These are phyloP conservation scores for Russula sp. DNA, from an alignment of 768 basidiomycete genomes.

Conservation along the genomic window DNA sequence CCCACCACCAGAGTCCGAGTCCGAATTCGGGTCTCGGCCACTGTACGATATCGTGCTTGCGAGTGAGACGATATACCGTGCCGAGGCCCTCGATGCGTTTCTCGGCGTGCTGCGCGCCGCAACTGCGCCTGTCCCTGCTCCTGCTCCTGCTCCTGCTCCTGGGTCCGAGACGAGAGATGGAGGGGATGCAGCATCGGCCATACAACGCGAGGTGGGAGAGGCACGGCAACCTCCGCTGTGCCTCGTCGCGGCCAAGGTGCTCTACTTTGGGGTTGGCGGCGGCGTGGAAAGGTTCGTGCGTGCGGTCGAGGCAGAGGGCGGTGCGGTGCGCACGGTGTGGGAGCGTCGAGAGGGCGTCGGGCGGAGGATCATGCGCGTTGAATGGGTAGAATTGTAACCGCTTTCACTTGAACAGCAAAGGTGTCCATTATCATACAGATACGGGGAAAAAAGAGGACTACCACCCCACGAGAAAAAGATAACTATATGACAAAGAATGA, in stretches of 20 bases:
- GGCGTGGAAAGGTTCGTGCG: slow-evolving; percentile 70
- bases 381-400: slow-evolving; percentile 40
- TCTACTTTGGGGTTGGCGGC: slow-evolving; percentile 96
- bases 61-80: slow-evolving; percentile 88
- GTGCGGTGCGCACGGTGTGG: slow-evolving; percentile 51
- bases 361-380: slow-evolving; percentile 59
- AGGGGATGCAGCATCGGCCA: background rate
- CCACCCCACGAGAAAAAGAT: background rate
- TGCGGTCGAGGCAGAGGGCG: slow-evolving; percentile 39
- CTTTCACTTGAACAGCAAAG: no score
- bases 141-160: background rate
- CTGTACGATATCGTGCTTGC: slow-evolving; percentile 72
- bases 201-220: slow-evolving; percentile 11
- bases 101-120: slow-evolving; percentile 42
- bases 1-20: background rate
- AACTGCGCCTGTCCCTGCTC: background rate
- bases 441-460: background rate
- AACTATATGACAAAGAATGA: no score
- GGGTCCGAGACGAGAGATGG: background rate
- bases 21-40: background rate
- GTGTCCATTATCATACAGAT: background rate
- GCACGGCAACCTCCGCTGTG: slow-evolving; percentile 34
- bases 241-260: slow-evolving; percentile 83
- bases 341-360: slow-evolving; percentile 65
- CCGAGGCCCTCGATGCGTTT: slow-evolving; percentile 56